Evolutionary conservation across 176 grass and related monocot genomes (phyloP), one percentile per base, ranked within the genome.

Genomic region (Ampelocalamus luodianensis): DNA sequence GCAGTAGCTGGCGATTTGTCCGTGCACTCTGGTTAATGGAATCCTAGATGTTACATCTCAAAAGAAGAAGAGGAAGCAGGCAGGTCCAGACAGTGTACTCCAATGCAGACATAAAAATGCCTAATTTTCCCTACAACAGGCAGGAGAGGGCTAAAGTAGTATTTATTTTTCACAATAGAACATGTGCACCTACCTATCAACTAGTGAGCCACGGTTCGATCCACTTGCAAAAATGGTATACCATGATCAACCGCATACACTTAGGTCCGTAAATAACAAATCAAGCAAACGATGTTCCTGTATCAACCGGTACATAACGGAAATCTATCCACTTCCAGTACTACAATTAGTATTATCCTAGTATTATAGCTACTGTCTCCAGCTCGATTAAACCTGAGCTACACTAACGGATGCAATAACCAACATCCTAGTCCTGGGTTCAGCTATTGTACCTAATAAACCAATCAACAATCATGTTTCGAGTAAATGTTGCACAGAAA

Each of bases 51-150:
- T 40, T 8, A 1, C 39, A 40, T 40, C 37, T 40, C 39, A 40
- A 40, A 34, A 34, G 32, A 34, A 34, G 32, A 34, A 34, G 32
- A 34, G 3, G 32, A 34, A 34, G 32, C 32, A 34, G 32, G 32
- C 32, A 34, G 32, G 32, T 34, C 29, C 29, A 29, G 29, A 29
- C 29, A 29, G 29, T 29, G 29, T 29, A 1, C 29, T 29, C 29
- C 29, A 71, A 58, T n/a, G 67, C 51, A 44, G 80, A 71, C 17
- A 82, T 55, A 71, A 82, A 69, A 44, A 7, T 29, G 51, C 67
- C 53, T 82, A 72, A 27, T 71, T 82, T 58, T 22, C 16, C 67
- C 42, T 9, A 16, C 16, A 59, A 22, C 29, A 79, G 1, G 55
- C 51, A 63, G 0, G 15, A 46, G 26, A 53, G 27, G 27, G 15